These are phyloP conservation scores for Fomitopsis schrenkii DNA, from an alignment of 1,284 basidiomycete species.

Conservation along the genomic window DNA sequence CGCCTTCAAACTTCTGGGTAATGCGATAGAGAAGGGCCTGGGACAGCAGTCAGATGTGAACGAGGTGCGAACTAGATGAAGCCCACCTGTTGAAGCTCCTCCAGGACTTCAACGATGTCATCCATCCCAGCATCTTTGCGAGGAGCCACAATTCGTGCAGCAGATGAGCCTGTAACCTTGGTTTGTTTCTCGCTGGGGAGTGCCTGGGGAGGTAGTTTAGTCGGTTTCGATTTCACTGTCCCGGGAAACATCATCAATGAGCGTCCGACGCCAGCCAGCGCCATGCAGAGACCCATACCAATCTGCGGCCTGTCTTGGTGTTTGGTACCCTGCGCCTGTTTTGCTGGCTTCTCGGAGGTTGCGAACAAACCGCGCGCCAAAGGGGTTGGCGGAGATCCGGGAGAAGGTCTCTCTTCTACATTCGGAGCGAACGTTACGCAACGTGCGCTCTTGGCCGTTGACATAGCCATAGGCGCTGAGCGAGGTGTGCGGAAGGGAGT, in stretches of 20 bases:
- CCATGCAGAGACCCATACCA: background rate
- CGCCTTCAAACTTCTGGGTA: constrained; percentile 35
- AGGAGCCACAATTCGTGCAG: background rate
- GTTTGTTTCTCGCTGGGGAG: background rate
- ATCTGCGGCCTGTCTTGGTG: background rate
- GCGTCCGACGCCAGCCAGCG: background rate
- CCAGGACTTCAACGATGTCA: constrained; percentile 19
- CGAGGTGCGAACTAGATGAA: too few relatives aligned
- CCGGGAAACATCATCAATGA: background rate
- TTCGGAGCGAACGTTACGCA: constrained; percentile 6
- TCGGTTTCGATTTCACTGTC: background rate
- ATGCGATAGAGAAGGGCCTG: constrained; percentile 43
- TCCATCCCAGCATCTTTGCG: constrained; percentile 12
- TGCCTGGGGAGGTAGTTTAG: background rate
- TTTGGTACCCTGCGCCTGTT: background rate
- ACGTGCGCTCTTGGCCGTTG: background rate
- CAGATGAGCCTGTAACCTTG: background rate
- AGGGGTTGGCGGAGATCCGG: background rate
- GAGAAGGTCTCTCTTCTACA: background rate
- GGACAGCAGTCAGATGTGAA: background rate
- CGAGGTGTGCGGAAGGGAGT: background rate
- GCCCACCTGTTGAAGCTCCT: constrained; percentile 20
- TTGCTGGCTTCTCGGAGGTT: background rate
- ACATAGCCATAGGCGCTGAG: background rate
- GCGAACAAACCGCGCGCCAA: background rate